These are phyloP conservation scores for Solanum hybrid DNA, from an alignment of 305 asterid genomes.

Conservation along the genomic window DNA sequence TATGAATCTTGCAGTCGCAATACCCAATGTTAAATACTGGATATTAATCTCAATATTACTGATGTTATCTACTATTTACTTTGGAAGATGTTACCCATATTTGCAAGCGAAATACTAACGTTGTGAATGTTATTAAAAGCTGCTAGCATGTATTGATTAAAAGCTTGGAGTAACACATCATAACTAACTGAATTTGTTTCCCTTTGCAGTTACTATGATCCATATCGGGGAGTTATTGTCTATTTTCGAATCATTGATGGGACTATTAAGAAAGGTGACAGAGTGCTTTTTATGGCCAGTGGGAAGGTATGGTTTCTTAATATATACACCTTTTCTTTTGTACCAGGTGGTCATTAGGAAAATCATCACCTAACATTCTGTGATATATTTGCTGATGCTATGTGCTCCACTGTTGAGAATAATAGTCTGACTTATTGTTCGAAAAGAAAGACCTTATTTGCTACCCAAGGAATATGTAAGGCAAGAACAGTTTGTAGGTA, in stretches of 20 bases:
- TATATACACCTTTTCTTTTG: not conserved
- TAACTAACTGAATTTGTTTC: not conserved
- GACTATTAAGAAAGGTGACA: constrained; percentile 72
- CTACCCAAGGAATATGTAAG: not conserved
- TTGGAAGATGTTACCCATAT: not conserved
- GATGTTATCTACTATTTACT: not conserved
- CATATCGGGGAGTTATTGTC: constrained; percentile 94
- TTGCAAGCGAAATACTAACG: not conserved
- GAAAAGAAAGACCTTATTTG: not conserved
- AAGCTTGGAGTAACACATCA: not conserved
- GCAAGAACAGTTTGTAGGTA: not conserved
- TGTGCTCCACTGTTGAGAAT: not conserved
- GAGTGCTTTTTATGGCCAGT: constrained; percentile 92
- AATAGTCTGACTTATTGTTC: not conserved
- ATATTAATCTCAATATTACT: not conserved
- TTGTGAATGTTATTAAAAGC: not conserved
- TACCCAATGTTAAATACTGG: not conserved
- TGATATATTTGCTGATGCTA: not conserved
- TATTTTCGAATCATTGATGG: constrained; percentile 96
- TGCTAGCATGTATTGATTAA: not conserved
- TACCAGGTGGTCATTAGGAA: not conserved
- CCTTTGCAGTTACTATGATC: constrained; percentile 75
- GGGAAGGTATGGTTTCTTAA: constrained; percentile 50
- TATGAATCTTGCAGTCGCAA: not conserved
- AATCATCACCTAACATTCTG: not conserved